Evolutionary conservation across 202 grass and related monocot species (phyloP), one percentile per base, ranked within the genome.

Genomic region (Dendrocalamus latiflorus): DNA sequence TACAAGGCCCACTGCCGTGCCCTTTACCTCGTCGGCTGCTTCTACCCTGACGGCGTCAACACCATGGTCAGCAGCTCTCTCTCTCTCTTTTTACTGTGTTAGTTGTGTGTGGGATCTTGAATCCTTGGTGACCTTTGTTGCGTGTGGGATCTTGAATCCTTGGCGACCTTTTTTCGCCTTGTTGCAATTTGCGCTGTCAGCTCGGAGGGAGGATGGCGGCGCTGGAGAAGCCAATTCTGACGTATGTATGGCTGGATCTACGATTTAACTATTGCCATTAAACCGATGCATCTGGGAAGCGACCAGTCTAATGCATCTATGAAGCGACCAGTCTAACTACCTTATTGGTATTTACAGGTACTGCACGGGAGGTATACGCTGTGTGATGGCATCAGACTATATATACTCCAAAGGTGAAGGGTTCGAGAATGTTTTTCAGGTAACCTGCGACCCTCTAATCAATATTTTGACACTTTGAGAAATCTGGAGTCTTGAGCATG

Each of bases 1-100:
- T 98, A 93, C 79, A 82, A 91, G 65, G 63, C 64, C 69, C 80
- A 75, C 76, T 98, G 90, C 70, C 28, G 83, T 66, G 85, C 74
- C 26, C 26, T 28, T 28, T 28, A 28, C 12, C 93, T 98, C 83
- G 88, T 95, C 36, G 95, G 95, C 36, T 91, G 95, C 25, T 89
- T 98, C 47, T 89, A 90, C 63, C 89, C 93, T 2, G 90, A 91
- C 21, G 93, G 95, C 51, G 95, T 98, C 77, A 98, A 98, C 62
- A 89, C 91, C 74, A 98, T 93, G 65, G 95, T 98, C 67, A 85
- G 77, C 8, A 22, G 18, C 14, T 3, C 14, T 44, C 15, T 10
- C 7, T 22, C 33, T 24, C 42, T 24, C 42, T 73, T 6, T 58
- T 57, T 22, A 8, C 26, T 28, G 26, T 28, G 26, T 28, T 28